phyloP scores from a whole-genome alignment of 257 asterid genomes.

The Prunella vulgaris region DNA sequence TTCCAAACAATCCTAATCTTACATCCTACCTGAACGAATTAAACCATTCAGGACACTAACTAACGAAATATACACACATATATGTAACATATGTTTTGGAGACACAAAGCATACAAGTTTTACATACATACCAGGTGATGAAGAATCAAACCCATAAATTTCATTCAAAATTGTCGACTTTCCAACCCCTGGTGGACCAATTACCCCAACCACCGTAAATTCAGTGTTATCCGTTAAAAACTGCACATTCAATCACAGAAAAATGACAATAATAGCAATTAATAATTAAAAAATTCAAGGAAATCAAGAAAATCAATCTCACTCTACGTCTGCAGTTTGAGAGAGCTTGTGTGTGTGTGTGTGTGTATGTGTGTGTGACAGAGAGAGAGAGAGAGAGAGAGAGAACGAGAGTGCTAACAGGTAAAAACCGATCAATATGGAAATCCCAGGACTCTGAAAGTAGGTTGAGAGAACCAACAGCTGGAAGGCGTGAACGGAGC shows the following conservation, averaged over 20 bases:
- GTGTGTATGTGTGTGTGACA: no score
- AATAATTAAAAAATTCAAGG: background rate
- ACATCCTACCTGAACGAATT: background rate
- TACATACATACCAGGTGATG: constrained; percentile 55
- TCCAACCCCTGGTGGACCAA: constrained; percentile 90
- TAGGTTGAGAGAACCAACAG: constrained; percentile 80
- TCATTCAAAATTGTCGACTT: constrained; percentile 91
- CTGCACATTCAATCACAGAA: constrained; percentile 34
- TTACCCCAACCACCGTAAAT: constrained; percentile 86
- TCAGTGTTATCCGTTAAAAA: constrained; percentile 93
- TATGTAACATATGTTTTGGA: no score
- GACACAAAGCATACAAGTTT: background rate
- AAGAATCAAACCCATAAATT: constrained; percentile 86
- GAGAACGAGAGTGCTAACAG: constrained; percentile 32
- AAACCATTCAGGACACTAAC: background rate
- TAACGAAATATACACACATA: background rate
- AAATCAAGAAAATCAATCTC: constrained; percentile 1
- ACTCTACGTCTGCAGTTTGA: background rate
- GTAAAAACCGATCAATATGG: constrained; percentile 74
- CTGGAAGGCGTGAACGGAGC: constrained; percentile 73
- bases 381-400: background rate
- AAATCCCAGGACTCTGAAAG: constrained; percentile 88
- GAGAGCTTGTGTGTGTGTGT: background rate
- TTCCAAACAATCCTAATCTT: background rate
- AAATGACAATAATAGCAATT: background rate